Evolutionary conservation across 345 rosid genomes (phyloP).

Genomic region (Melastoma malabathricum): DNA sequence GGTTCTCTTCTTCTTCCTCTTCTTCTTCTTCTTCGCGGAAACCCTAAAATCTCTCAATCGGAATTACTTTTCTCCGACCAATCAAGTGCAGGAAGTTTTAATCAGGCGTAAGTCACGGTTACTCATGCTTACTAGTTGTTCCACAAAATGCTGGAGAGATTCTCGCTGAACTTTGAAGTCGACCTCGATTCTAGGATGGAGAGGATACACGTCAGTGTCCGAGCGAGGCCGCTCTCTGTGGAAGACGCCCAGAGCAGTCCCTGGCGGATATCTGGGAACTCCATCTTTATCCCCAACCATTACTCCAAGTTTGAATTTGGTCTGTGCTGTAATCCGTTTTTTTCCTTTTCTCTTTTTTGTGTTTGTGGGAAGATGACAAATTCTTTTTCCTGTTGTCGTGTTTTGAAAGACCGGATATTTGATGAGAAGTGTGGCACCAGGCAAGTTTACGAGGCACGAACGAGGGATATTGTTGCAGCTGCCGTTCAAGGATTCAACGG

Average conservation of each 20-base stretch:
- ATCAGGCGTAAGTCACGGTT: too few species aligned
- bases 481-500: slow-evolving; percentile 94
- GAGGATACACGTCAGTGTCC: slow-evolving; percentile 69
- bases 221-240: slow-evolving; percentile 62
- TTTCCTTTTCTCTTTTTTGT: too few species aligned
- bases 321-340: slow-evolving; percentile 3
- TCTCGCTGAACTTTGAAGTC: not conserved
- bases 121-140: too few species aligned
- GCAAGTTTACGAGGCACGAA: slow-evolving; percentile 60
- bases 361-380: too few species aligned
- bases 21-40: too few species aligned
- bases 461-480: slow-evolving; percentile 61
- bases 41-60: too few species aligned
- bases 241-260: slow-evolving; percentile 76
- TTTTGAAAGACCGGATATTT: slow-evolving; percentile 41
- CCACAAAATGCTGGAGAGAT: too few species aligned
- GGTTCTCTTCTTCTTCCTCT: too few species aligned
- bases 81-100: too few species aligned
- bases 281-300: slow-evolving; percentile 46
- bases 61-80: too few species aligned
- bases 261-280: slow-evolving; percentile 61
- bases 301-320: slow-evolving; percentile 65
- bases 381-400: not conserved
- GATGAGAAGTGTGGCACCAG: slow-evolving; percentile 51
- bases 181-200: slow-evolving; percentile 31